Percentiles rank a stretch among this genome's conserved stretches.
Evolutionary conservation across 2,329 filamentous ascomycete species (phyloP).

Genomic region (Sporothrix sp.): DNA sequence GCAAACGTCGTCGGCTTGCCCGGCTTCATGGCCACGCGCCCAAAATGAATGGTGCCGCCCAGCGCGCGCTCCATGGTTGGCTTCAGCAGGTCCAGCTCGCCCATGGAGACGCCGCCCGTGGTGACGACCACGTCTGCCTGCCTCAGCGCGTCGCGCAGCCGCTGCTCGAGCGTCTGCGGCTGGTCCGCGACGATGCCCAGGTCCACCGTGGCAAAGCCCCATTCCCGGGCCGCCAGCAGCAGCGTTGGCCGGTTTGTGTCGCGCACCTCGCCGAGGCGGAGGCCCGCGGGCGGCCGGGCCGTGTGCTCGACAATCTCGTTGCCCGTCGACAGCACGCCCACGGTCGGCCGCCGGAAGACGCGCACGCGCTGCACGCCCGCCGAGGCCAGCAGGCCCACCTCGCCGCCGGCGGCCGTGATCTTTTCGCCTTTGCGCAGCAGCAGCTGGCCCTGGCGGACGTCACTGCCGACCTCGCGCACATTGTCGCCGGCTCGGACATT

Average conservation of each 20-base stretch:
- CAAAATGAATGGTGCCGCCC: constrained; percentile 91
- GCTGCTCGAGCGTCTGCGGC: constrained; percentile 63
- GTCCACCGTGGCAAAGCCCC: constrained; percentile 72
- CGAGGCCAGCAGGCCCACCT: constrained; percentile 81
- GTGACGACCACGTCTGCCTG: constrained; percentile 77
- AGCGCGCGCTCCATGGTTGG: constrained; percentile 86
- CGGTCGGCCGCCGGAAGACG: constrained; percentile 64
- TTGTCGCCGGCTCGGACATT: constrained; percentile 73
- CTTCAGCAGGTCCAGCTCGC: constrained; percentile 91
- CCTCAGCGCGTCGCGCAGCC: constrained; percentile 64
- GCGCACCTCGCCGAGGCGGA: constrained; percentile 75
- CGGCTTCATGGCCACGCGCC: constrained; percentile 93
- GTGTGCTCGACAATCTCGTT: constrained; percentile 83
- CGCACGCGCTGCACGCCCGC: constrained; percentile 64
- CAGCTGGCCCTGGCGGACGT: constrained; percentile 58
- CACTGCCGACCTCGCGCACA: constrained; percentile 81
- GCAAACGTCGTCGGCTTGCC: constrained; percentile 97
- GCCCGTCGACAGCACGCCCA: constrained; percentile 86
- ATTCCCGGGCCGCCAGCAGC: constrained; percentile 62
- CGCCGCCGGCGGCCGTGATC: constrained; percentile 80
- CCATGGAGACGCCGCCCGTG: constrained; percentile 93
- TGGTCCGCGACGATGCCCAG: constrained; percentile 75
- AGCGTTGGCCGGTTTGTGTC: constrained; percentile 90
- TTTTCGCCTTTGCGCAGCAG: constrained; percentile 70
- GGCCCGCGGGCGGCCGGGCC: constrained; percentile 36